These are phyloP conservation scores for Sclerotinia borealis DNA, from an alignment of 2,329 filamentous ascomycete species.

Conservation along the genomic window DNA sequence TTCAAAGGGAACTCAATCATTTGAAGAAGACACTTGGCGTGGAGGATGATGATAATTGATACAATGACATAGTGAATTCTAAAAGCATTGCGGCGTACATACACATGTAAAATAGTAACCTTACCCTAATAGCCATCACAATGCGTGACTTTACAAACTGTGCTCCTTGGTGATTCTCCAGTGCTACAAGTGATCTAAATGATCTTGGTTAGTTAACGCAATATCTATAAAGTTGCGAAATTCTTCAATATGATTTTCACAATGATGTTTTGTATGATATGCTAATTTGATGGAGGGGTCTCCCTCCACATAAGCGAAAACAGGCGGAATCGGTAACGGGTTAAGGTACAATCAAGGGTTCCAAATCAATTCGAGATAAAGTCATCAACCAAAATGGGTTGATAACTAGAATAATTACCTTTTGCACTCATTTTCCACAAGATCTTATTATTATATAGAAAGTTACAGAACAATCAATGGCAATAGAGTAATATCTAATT, in stretches of 20 bases:
- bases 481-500: background rate
- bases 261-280: background rate
- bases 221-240: background rate
- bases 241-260: background rate
- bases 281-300: background rate
- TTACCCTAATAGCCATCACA: conserved; percentile 4
- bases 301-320: conserved; percentile 1
- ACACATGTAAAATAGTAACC: background rate
- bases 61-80: background rate
- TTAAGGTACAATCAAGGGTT: background rate
- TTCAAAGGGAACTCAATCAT: conserved; percentile 28
- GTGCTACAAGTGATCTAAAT: background rate
- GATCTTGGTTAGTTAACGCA: background rate
- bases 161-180: background rate
- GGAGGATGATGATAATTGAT: conserved; percentile 25
- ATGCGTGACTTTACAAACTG: background rate
- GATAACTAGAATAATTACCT: background rate
- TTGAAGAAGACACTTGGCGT: conserved; percentile 30
- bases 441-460: background rate
- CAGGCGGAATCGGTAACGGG: background rate
- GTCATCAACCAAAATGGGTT: background rate
- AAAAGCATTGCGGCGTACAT: background rate
- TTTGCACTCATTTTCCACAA: background rate
- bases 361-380: background rate
- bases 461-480: background rate